A percentile compares a stretch with the other conserved stretches of the same genome.
phyloP scores from a whole-genome alignment of 2,329 filamentous ascomycete species.

The Xylaria polymorpha region DNA sequence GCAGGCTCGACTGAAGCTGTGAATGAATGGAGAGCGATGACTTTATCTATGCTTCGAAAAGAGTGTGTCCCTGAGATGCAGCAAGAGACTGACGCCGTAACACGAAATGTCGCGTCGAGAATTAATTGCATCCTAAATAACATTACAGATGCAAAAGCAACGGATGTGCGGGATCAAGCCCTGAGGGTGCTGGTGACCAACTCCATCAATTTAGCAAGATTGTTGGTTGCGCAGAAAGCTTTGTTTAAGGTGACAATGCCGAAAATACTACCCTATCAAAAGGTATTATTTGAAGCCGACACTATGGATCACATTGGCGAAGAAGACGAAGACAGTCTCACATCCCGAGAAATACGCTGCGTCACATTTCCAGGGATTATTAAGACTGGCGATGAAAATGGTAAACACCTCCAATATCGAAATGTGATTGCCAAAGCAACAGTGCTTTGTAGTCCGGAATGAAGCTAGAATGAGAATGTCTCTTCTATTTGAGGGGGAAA shows the following conservation, averaged over 20 bases:
- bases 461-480: conserved; percentile 39
- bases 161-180: conserved; percentile 62
- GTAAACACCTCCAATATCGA: conserved; percentile 67
- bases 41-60: conserved; percentile 68
- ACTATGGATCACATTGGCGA: conserved; percentile 76
- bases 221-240: conserved; percentile 69
- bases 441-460: conserved; percentile 68
- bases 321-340: conserved; percentile 67
- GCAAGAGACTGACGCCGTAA: conserved; percentile 57
- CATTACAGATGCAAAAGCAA: conserved; percentile 58
- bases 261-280: conserved; percentile 63
- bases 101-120: conserved; percentile 58
- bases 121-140: conserved; percentile 63
- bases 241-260: conserved; percentile 68
- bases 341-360: conserved; percentile 67
- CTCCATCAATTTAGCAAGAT: conserved; percentile 66
- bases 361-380: conserved; percentile 73
- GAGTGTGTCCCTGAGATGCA: conserved; percentile 61
- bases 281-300: conserved; percentile 65
- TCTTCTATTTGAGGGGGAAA: conserved; percentile 29
- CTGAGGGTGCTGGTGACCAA: conserved; percentile 64
- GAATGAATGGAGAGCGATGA: conserved; percentile 75
- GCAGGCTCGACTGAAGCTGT: conserved; percentile 63
- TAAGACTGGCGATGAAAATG: conserved; percentile 74
- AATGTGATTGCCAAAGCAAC: conserved; percentile 75